Evolutionary conservation across 2,329 filamentous ascomycete species (phyloP).

Genomic region (Talaromyces sp.): DNA sequence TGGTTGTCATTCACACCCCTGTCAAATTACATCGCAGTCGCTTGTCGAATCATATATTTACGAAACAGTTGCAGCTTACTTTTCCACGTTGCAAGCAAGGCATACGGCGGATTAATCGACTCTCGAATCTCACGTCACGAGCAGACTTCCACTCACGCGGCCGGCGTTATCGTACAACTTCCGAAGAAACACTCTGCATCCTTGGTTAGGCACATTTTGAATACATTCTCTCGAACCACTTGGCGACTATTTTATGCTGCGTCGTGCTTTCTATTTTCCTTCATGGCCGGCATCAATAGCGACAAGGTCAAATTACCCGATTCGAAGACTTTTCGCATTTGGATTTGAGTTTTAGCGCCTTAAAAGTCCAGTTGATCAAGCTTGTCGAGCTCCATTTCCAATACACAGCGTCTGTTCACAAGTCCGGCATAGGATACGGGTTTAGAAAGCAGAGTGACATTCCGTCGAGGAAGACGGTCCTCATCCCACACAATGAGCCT

Average conservation of each 20-base stretch:
- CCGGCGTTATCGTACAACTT: constrained; percentile 2
- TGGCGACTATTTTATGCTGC: constrained; percentile 5
- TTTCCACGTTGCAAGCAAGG: background rate
- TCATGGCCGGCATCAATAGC: constrained; percentile 20
- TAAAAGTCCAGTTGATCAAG: background rate
- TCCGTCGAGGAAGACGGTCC: background rate
- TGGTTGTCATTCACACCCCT: background rate
- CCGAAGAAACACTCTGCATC: background rate
- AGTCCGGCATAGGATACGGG: background rate
- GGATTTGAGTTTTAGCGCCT: background rate
- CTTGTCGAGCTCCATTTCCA: background rate
- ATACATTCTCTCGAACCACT: background rate
- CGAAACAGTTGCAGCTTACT: background rate
- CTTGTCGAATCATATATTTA: background rate
- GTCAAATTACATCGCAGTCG: background rate
- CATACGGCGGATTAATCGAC: background rate
- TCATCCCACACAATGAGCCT: constrained; percentile 30
- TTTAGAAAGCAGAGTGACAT: background rate
- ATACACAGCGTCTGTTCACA: background rate
- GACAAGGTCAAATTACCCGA: constrained; percentile 10
- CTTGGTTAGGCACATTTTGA: background rate
- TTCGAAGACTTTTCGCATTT: constrained; percentile 11
- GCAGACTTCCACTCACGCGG: background rate
- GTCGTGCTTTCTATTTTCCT: constrained; percentile 3
- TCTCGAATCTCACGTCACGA: background rate